phyloP scores from a whole-genome alignment of 1,139 yeast species.

The Candida sp. region DNA sequence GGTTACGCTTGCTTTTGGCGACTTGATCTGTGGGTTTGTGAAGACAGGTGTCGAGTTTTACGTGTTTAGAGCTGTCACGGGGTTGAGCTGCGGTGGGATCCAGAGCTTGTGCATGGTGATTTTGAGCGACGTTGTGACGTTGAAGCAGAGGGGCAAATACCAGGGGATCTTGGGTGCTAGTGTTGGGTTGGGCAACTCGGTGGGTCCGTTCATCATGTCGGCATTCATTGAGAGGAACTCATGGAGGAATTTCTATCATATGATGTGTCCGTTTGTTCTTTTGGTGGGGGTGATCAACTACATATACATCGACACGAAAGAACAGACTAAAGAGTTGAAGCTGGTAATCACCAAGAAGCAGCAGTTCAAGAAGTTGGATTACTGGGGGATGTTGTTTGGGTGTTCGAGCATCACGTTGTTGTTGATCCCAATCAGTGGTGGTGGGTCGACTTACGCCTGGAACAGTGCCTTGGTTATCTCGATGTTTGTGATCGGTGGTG shows the following conservation, averaged over 20 bases:
- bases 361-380: conserved; percentile 49
- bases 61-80: conserved; percentile 46
- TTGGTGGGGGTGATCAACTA: conserved; percentile 26
- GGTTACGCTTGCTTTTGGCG: conserved; percentile 36
- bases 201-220: conserved; percentile 60
- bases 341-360: conserved; percentile 28
- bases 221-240: conserved; percentile 42
- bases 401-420: conserved; percentile 47
- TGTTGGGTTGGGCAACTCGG: conserved; percentile 57
- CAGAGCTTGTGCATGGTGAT: conserved; percentile 48
- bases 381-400: conserved; percentile 50
- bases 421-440: conserved; percentile 56
- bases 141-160: conserved; percentile 46
- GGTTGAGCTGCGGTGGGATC: conserved; percentile 50
- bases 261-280: conserved; percentile 45
- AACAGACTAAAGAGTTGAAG: conserved; percentile 20
- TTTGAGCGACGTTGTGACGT: conserved; percentile 44
- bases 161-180: conserved; percentile 52
- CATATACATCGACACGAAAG: conserved; percentile 29
- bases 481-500: conserved; percentile 49
- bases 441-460: conserved; percentile 58
- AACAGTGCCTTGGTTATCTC: conserved; percentile 47
- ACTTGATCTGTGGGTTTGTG: conserved; percentile 46
- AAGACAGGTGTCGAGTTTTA: conserved; percentile 38
- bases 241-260: conserved; percentile 56